Evolutionary conservation across 345 rosid genomes (phyloP).

Genomic region (Tarenaya hassleriana): DNA sequence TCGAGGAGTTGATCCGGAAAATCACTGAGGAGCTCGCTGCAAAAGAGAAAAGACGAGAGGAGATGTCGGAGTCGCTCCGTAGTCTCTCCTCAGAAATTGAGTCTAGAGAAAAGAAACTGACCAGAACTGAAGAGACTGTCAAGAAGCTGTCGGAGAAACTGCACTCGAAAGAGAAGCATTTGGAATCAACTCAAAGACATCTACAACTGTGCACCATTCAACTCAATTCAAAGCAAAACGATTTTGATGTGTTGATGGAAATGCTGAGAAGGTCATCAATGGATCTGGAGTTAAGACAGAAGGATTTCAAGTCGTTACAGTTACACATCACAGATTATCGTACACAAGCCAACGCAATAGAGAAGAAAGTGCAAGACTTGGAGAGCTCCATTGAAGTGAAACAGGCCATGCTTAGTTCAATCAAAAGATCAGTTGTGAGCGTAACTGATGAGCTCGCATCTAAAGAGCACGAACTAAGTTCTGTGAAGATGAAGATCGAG

Average conservation of each 20-base stretch:
- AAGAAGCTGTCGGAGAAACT: slow-evolving; percentile 18
- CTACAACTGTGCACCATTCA: slow-evolving; percentile 1
- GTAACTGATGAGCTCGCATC: slow-evolving; percentile 22
- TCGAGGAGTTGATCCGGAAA: slow-evolving; percentile 18
- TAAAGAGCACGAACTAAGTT: slow-evolving; percentile 21
- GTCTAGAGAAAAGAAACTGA: slow-evolving; percentile 24
- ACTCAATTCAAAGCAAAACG: slow-evolving; percentile 19
- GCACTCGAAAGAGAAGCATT: slow-evolving; percentile 11
- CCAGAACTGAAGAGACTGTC: slow-evolving; percentile 20
- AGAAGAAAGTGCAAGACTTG: slow-evolving; percentile 24
- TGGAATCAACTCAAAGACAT: slow-evolving; percentile 10
- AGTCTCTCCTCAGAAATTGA: slow-evolving; percentile 18
- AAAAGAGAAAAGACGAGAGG: slow-evolving; percentile 19
- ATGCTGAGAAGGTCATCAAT: slow-evolving; percentile 1
- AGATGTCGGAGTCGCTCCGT: slow-evolving; percentile 17
- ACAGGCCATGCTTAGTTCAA: slow-evolving; percentile 19
- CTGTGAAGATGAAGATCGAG: slow-evolving; percentile 15
- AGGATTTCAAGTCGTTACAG: slow-evolving; percentile 20
- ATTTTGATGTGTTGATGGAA: slow-evolving; percentile 18
- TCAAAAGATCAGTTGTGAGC: slow-evolving; percentile 20
- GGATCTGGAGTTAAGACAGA: slow-evolving; percentile 22
- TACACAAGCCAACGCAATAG: slow-evolving; percentile 22
- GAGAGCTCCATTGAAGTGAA: slow-evolving; percentile 20
- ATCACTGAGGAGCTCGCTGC: slow-evolving; percentile 17
- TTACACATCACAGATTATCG: slow-evolving; percentile 13